phyloP scores from a whole-genome alignment of 78 protist genomes.

The Tieghemostelium lacteum region DNA sequence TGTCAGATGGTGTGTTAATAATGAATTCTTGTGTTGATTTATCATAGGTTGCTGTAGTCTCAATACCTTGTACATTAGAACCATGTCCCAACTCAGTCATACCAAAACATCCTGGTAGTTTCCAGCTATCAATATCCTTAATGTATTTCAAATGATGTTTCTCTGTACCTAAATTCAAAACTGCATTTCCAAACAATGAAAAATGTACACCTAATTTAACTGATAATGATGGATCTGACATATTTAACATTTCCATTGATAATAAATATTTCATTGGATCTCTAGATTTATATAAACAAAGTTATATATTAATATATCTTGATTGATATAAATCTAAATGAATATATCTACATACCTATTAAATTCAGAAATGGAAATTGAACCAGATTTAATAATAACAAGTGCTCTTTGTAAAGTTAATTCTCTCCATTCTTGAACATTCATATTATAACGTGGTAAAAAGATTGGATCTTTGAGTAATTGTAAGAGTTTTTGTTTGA shows the following conservation, averaged over 20 bases:
- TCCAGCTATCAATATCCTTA: constrained; percentile 77
- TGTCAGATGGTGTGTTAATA: constrained; percentile 73
- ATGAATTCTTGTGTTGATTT: constrained; percentile 69
- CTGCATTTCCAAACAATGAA: constrained; percentile 83
- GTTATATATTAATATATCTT: not conserved
- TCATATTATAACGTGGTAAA: constrained; percentile 70
- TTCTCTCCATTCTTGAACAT: constrained; percentile 59
- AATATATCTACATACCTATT: constrained; percentile 32
- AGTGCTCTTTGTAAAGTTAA: constrained; percentile 67
- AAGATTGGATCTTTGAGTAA: constrained; percentile 68
- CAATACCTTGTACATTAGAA: constrained; percentile 85
- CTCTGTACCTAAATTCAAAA: constrained; percentile 80
- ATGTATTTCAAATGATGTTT: constrained; percentile 80
- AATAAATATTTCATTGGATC: constrained; percentile 78
- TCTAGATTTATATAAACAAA: not conserved
- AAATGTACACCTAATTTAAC: constrained; percentile 83
- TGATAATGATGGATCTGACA: constrained; percentile 60
- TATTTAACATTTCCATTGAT: constrained; percentile 36
- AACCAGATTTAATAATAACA: constrained; percentile 26
- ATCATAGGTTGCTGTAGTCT: constrained; percentile 90
- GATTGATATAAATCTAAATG: not conserved
- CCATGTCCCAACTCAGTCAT: constrained; percentile 90
- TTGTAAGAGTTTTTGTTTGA: constrained; percentile 11
- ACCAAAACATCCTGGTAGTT: constrained; percentile 81
- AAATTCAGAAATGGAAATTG: constrained; percentile 58